Conservation (phyloP, 2,329 filamentous ascomycete species). For the Aspergillus felis region DNA sequence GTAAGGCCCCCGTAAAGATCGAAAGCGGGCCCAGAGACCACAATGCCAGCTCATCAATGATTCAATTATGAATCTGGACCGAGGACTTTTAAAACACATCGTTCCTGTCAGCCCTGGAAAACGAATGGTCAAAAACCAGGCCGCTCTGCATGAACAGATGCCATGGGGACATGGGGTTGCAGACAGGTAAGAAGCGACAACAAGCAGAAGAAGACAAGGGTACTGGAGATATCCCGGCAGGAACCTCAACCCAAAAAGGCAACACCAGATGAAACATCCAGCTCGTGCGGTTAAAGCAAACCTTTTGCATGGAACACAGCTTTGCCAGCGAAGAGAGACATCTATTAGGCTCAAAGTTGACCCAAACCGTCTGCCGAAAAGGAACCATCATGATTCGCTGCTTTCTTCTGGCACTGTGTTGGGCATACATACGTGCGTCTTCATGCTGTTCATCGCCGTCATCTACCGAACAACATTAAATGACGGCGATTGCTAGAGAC, state of each 20-base stretch:
- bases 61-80: slow-evolving; percentile 13
- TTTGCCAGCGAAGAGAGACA: slow-evolving; percentile 24
- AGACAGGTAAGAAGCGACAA: slow-evolving; percentile 6
- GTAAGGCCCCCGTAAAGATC: slow-evolving; percentile 13
- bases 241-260: not conserved
- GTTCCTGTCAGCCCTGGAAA: slow-evolving; percentile 15
- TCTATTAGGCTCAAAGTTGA: slow-evolving; percentile 8
- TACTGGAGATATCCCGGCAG: not conserved
- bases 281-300: slow-evolving; percentile 2
- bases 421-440: slow-evolving; percentile 41
- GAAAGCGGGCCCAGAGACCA: slow-evolving; percentile 20
- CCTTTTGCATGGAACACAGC: slow-evolving; percentile 20
- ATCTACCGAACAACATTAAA: slow-evolving; percentile 6
- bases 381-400: slow-evolving; percentile 29
- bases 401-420: slow-evolving; percentile 31
- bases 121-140: slow-evolving; percentile 20
- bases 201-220: slow-evolving; percentile 1
- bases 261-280: not conserved
- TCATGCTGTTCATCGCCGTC: slow-evolving; percentile 12
- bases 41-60: slow-evolving; percentile 31
- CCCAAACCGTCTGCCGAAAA: slow-evolving; percentile 9
- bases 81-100: slow-evolving; percentile 4
- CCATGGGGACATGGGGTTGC: slow-evolving; percentile 12
- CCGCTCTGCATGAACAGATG: slow-evolving; percentile 28
- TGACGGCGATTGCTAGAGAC: slow-evolving; percentile 18